Percentiles rank a stretch among this genome's conserved stretches.
Conservation (phyloP, 768 basidiomycete genomes). For the Psilocybe sp. region DNA sequence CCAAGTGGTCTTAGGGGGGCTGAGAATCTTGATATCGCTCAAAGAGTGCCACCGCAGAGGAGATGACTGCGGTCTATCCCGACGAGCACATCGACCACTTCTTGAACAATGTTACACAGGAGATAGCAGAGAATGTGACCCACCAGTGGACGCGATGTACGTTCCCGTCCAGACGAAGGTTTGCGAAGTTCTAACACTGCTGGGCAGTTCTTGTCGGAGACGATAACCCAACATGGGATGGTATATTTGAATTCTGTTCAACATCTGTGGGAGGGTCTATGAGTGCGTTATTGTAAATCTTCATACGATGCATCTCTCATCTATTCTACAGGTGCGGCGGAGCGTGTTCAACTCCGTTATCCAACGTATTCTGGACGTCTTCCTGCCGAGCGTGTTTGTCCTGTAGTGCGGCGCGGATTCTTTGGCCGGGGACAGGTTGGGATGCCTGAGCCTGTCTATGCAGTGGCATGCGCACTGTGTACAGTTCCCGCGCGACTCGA, state of each 20-base stretch:
- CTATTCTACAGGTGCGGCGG: slow-evolving; percentile 84
- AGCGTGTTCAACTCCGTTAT: slow-evolving; percentile 92
- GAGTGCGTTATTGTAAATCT: slow-evolving; percentile 41
- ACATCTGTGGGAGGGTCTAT: slow-evolving; percentile 95
- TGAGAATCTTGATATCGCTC: slow-evolving; percentile 61
- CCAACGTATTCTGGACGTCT: slow-evolving; percentile 82
- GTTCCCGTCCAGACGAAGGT: too few relatives aligned
- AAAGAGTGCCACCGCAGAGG: slow-evolving; percentile 62
- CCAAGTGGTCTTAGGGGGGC: neutral
- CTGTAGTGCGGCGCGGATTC: slow-evolving; percentile 98
- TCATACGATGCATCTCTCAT: neutral
- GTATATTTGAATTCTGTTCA: slow-evolving; percentile 92
- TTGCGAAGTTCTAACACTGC: too few relatives aligned
- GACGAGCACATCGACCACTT: slow-evolving; percentile 98
- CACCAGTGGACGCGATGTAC: slow-evolving; percentile 82
- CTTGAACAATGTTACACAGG: slow-evolving; percentile 82
- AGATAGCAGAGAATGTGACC: slow-evolving; percentile 84
- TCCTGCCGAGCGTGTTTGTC: slow-evolving; percentile 81
- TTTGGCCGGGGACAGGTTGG: slow-evolving; percentile 90
- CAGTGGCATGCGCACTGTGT: slow-evolving; percentile 93
- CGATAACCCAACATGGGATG: slow-evolving; percentile 95
- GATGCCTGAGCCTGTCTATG: slow-evolving; percentile 95
- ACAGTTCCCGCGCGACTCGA: slow-evolving; percentile 76
- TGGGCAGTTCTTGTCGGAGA: slow-evolving; percentile 72
- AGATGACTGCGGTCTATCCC: slow-evolving; percentile 92